phyloP scores from a whole-genome alignment of 2,329 filamentous ascomycete species.

The Nakataea oryzae region DNA sequence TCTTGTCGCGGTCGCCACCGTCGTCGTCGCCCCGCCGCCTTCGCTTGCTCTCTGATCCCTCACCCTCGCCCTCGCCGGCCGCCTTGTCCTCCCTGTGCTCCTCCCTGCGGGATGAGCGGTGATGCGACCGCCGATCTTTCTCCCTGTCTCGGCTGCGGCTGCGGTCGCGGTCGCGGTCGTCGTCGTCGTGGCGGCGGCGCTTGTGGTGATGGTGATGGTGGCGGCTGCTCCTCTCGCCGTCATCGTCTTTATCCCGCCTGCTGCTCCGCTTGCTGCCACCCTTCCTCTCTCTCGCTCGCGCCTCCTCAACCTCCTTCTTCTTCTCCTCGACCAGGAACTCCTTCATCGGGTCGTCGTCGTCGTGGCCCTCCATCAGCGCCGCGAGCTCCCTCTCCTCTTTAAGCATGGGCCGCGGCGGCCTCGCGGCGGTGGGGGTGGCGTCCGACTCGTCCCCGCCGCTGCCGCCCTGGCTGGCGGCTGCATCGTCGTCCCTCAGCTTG shows the following conservation, averaged over 20 bases:
- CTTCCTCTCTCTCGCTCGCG: constrained; percentile 44
- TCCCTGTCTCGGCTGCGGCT: neutral
- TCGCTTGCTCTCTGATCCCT: constrained; percentile 5
- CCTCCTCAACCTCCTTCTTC: constrained; percentile 73
- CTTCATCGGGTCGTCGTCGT: constrained; percentile 98
- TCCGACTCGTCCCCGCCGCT: constrained; percentile 32
- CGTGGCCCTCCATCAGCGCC: constrained; percentile 65
- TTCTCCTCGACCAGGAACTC: constrained; percentile 82
- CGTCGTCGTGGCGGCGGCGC: constrained; percentile 29
- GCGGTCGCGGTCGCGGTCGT: constrained; percentile 17
- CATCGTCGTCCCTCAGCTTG: constrained; percentile 10
- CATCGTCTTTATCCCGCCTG: constrained; percentile 30
- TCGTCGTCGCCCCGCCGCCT: constrained; percentile 16
- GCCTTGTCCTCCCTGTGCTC: constrained; percentile 23
- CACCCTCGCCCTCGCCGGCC: constrained; percentile 18
- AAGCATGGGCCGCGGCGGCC: constrained; percentile 48
- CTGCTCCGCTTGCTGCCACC: constrained; percentile 33
- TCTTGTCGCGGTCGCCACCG: constrained; percentile 9
- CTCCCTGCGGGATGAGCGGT: neutral
- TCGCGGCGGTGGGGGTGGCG: constrained; percentile 19
- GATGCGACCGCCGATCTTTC: too few species aligned
- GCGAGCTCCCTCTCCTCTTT: constrained; percentile 76
- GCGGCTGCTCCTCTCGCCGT: constrained; percentile 2
- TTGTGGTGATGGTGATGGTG: constrained; percentile 35
- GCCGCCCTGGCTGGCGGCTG: constrained; percentile 17